Evolutionary conservation across 2,329 filamentous ascomycete genomes (phyloP).

Genomic region (Orbilia quercus): DNA sequence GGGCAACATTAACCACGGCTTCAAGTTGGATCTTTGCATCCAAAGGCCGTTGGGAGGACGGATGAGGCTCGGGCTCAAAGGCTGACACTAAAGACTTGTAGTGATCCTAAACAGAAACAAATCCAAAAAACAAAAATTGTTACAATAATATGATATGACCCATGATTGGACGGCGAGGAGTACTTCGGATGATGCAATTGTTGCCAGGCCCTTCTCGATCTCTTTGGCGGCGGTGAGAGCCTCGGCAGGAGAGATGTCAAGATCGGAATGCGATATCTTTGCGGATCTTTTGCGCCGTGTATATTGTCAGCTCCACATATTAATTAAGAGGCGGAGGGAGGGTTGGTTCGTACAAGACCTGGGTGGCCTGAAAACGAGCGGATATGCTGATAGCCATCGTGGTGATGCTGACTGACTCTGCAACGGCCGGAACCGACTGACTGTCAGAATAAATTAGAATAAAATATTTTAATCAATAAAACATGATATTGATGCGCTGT

Average conservation of each 20-base stretch:
- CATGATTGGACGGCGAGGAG: not conserved
- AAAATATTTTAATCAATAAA: too few relatives aligned
- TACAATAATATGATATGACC: not conserved
- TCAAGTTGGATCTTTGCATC: not conserved
- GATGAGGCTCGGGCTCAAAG: slow-evolving; percentile 41
- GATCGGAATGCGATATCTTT: slow-evolving; percentile 35
- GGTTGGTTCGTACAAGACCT: slow-evolving; percentile 20
- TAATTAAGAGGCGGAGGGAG: not conserved
- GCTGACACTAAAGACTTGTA: slow-evolving; percentile 44
- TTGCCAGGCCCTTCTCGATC: slow-evolving; percentile 41
- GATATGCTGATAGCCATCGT: slow-evolving; percentile 46
- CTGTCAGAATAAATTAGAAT: too few relatives aligned
- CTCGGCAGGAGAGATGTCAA: slow-evolving; percentile 24
- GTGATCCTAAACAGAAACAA: slow-evolving; percentile 25
- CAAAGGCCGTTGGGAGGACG: not conserved
- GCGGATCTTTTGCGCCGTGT: slow-evolving; percentile 25
- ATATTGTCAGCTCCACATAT: slow-evolving; percentile 1
- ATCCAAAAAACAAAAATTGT: not conserved
- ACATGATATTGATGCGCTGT: too few relatives aligned
- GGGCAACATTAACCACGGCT: not conserved
- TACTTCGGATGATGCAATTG: slow-evolving; percentile 49
- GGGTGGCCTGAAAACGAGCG: slow-evolving; percentile 49
- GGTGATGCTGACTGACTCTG: not conserved
- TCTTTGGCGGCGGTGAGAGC: slow-evolving; percentile 43
- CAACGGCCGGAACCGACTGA: too few relatives aligned